These are phyloP conservation scores for Lentithecium fluviatile DNA, from an alignment of 495 filamentous ascomycete species.

Conservation along the genomic window DNA sequence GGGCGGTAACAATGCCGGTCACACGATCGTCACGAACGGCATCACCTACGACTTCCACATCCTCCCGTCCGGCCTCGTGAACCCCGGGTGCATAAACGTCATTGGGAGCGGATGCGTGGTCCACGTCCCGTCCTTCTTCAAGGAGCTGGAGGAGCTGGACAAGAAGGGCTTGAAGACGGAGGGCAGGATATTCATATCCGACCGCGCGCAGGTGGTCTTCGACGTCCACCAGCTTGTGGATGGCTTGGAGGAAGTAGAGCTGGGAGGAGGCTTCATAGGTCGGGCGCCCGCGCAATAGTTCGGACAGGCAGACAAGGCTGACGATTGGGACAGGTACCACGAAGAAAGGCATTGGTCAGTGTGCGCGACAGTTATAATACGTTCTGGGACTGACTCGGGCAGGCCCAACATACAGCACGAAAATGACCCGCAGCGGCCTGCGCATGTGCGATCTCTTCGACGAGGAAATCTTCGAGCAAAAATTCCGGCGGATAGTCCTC, in stretches of 20 bases:
- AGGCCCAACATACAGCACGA: slow-evolving; percentile 73
- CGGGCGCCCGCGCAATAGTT: slow-evolving; percentile 14
- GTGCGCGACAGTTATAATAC: neutral
- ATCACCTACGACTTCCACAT: slow-evolving; percentile 53
- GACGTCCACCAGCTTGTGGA: slow-evolving; percentile 81
- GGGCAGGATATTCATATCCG: slow-evolving; percentile 72
- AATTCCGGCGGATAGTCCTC: slow-evolving; percentile 62
- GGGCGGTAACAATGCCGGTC: slow-evolving; percentile 58
- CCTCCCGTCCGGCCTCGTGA: slow-evolving; percentile 66
- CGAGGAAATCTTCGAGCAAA: slow-evolving; percentile 68
- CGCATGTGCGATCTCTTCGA: slow-evolving; percentile 76
- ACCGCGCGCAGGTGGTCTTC: slow-evolving; percentile 80
- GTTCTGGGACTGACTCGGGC: slow-evolving; percentile 3
- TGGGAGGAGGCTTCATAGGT: slow-evolving; percentile 51
- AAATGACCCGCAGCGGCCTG: slow-evolving; percentile 72
- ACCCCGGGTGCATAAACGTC: slow-evolving; percentile 73
- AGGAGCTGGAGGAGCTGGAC: slow-evolving; percentile 62
- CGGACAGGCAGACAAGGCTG: slow-evolving; percentile 16
- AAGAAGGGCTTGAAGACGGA: slow-evolving; percentile 59
- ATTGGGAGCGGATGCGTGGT: slow-evolving; percentile 85
- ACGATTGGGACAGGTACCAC: slow-evolving; percentile 52
- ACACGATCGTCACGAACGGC: slow-evolving; percentile 59
- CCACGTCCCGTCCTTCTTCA: slow-evolving; percentile 84
- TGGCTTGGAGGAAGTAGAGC: slow-evolving; percentile 73
- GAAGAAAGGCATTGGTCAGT: slow-evolving; percentile 62